Evolutionary conservation across 2,329 filamentous ascomycete genomes (phyloP).

Genomic region (Aspergillus sp.): DNA sequence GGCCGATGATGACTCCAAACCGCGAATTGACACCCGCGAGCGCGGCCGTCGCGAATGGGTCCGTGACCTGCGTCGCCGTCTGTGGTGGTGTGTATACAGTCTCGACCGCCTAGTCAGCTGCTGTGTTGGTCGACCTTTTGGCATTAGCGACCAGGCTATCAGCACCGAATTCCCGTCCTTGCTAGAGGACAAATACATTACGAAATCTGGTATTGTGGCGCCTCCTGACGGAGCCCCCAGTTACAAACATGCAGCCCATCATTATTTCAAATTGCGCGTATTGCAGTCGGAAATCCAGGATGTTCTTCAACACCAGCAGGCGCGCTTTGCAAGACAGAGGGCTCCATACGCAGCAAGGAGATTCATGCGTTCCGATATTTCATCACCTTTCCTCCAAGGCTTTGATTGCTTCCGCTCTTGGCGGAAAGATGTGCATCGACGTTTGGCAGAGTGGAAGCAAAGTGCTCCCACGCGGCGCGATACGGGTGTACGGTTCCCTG

Average conservation of each 20-base stretch:
- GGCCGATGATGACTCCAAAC: constrained; percentile 23
- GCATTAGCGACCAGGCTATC: constrained; percentile 92
- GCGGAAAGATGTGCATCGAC: constrained; percentile 80
- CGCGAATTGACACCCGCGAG: constrained; percentile 52
- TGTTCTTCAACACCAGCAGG: constrained; percentile 88
- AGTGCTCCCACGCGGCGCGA: constrained; percentile 72
- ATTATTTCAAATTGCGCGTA: constrained; percentile 85
- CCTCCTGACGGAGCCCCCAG: constrained; percentile 64
- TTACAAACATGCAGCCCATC: constrained; percentile 87
- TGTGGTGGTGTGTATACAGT: constrained; percentile 98
- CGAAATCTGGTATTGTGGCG: constrained; percentile 68
- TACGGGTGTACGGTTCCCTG: constrained; percentile 84
- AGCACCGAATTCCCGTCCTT: constrained; percentile 92
- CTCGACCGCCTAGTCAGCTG: constrained; percentile 92
- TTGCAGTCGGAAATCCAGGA: constrained; percentile 94
- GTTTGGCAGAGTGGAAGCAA: constrained; percentile 82
- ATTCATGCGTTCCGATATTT: constrained; percentile 73
- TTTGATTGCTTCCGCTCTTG: constrained; percentile 86
- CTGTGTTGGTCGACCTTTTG: constrained; percentile 88
- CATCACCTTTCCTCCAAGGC: constrained; percentile 78
- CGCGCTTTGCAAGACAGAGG: constrained; percentile 68
- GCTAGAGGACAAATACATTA: constrained; percentile 85
- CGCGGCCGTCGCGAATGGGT: constrained; percentile 74
- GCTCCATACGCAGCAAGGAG: constrained; percentile 64
- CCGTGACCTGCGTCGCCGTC: constrained; percentile 76